Conservation (phyloP, 495 filamentous ascomycete species). For the Recurvomyces mirabilis region DNA sequence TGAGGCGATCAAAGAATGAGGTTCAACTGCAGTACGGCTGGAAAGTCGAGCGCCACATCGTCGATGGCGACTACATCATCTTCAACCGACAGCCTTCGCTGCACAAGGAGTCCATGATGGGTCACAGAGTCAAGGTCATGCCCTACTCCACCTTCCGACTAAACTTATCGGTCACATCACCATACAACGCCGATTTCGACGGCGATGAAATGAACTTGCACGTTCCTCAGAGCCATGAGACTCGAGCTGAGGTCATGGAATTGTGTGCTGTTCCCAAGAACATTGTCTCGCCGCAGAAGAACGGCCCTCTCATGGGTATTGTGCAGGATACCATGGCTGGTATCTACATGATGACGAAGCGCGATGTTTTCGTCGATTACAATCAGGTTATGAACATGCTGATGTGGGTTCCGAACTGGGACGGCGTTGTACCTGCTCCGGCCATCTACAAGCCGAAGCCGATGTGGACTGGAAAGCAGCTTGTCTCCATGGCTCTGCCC, state of each 20-base stretch:
- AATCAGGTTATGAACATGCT: constrained; percentile 91
- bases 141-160: constrained; percentile 96
- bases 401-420: constrained; percentile 95
- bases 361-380: constrained; percentile 81
- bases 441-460: constrained; percentile 85
- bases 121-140: constrained; percentile 93
- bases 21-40: constrained; percentile 87
- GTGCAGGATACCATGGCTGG: constrained; percentile 95
- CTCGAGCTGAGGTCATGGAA: constrained; percentile 81
- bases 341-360: constrained; percentile 89
- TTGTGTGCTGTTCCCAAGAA: constrained; percentile 94
- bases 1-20: constrained; percentile 79
- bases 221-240: constrained; percentile 94
- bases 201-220: constrained; percentile 99
- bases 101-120: constrained; percentile 99
- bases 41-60: constrained; percentile 94
- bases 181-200: constrained; percentile 99
- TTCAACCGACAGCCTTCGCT: constrained; percentile 98
- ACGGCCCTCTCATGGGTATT: constrained; percentile 97
- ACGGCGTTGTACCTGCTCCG: constrained; percentile 82
- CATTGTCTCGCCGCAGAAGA: constrained; percentile 95
- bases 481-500: constrained; percentile 86
- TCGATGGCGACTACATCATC: constrained; percentile 93
- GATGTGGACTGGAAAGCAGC: constrained; percentile 97
- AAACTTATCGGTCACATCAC: constrained; percentile 93